A percentile compares a stretch with the other conserved stretches of the same genome.
Evolutionary conservation across 352 stramenopile species (phyloP).

Genomic region (Phytopythium delawarense): DNA sequence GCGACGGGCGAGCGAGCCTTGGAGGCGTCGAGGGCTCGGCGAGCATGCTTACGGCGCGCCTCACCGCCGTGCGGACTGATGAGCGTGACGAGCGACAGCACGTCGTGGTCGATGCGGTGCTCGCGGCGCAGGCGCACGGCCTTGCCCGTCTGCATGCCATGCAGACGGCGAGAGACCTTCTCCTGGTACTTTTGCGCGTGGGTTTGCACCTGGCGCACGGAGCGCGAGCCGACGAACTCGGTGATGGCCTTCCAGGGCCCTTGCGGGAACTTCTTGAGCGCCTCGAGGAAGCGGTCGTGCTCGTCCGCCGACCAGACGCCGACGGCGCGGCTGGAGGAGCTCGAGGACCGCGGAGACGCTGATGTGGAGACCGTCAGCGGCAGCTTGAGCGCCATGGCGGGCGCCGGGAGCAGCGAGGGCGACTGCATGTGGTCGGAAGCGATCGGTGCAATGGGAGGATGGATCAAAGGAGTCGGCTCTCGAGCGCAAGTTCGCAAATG

Average conservation of each 20-base stretch:
- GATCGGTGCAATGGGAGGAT: neutral
- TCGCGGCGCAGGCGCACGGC: conserved; percentile 8
- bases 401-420: neutral
- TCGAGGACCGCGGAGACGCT: neutral
- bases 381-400: conserved; percentile 8
- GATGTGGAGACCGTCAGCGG: conserved; percentile 9
- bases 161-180: conserved; percentile 13
- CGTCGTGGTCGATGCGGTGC: conserved; percentile 17
- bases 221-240: conserved; percentile 23
- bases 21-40: neutral
- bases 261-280: conserved; percentile 28
- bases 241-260: conserved; percentile 31
- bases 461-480: neutral
- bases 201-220: conserved; percentile 52
- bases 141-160: conserved; percentile 12
- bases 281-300: conserved; percentile 30
- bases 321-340: conserved; percentile 14
- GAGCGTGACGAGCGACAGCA: conserved; percentile 22
- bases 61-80: conserved; percentile 20
- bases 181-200: conserved; percentile 18
- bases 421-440: neutral
- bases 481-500: neutral
- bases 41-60: conserved; percentile 15
- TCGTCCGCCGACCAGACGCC: conserved; percentile 18
- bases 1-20: neutral